Evolutionary conservation across 352 stramenopile genomes (phyloP), one percentile per base, ranked within the genome.

Genomic region (Pythium brassicae): DNA sequence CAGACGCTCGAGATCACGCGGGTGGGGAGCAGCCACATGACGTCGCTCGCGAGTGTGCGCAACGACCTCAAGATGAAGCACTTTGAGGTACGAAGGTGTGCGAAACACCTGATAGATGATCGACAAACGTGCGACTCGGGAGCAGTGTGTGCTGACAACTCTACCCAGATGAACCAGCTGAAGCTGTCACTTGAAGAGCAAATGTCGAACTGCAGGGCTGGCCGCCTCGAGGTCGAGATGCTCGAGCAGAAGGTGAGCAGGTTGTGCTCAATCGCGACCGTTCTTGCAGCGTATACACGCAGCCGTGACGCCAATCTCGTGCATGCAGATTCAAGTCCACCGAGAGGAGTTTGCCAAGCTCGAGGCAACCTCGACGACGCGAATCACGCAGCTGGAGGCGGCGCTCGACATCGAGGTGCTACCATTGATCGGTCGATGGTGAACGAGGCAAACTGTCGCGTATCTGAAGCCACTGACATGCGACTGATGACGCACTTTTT

Each of bases 11-110:
- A 87, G 62, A 49, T 63, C 17, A 87, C 74, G 20, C 68, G 77
- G 5, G 58, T 71, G 57, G 83, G 90, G 26, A 83, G 72, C 52
- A 52, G 59, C 11, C 77, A 87, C 55, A 71, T 71, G 15, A 83
- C 74, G 4, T 53, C 71, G 17, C 52, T 89, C 11, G 70, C 83
- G 37, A 59, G 63, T 6, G 39, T 72, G 0, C 76, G 77, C 27
- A 88, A 79, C 47, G 77, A 92, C 26, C 57, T 92, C 29, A 92
- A 90, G 58, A 90, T 92, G 74, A 80, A 76, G 55, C 76, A 87
- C 53, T 92, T 90, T 57, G 83, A 92, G 72, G 76, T 80, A 39
- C 29, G n/a, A n/a, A n/a, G n/a, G n/a, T n/a, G n/a, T n/a, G n/a
- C n/a, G n/a, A n/a, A n/a, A 27, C 39, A 37, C 0, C 14, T 29